A percentile compares a stretch with the other conserved stretches of the same genome.
Evolutionary conservation across 208 protist species (phyloP).

Genomic region (Trypanosoma platydactyli): DNA sequence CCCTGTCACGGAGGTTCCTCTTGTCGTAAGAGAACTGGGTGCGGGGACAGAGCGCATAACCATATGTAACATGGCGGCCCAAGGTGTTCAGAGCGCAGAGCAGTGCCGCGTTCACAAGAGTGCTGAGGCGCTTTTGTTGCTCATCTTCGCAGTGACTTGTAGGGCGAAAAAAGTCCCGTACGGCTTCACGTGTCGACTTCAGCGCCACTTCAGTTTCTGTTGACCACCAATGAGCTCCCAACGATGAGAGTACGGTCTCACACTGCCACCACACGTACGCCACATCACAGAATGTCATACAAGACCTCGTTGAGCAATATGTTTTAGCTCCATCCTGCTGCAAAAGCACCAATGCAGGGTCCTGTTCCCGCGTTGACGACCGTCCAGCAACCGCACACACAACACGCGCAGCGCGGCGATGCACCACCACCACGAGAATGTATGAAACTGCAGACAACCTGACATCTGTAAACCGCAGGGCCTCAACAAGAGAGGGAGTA

Average conservation of each 20-base stretch:
- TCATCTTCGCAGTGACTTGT: neutral
- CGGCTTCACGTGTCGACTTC: constrained; percentile 8
- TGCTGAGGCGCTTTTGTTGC: constrained; percentile 1
- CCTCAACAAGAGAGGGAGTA: constrained; percentile 34
- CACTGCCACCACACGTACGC: constrained; percentile 37
- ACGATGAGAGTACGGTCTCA: neutral
- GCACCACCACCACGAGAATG: constrained; percentile 40
- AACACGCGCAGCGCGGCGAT: constrained; percentile 27
- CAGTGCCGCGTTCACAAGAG: constrained; percentile 22
- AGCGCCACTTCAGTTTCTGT: neutral
- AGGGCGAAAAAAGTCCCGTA: constrained; percentile 15
- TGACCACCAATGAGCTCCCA: neutral
- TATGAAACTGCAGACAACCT: constrained; percentile 27
- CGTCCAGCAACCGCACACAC: constrained; percentile 45
- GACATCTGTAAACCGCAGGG: constrained; percentile 42
- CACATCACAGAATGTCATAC: constrained; percentile 62
- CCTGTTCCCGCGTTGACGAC: constrained; percentile 46
- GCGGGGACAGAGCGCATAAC: constrained; percentile 36
- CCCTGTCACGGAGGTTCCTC: neutral
- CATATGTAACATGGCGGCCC: constrained; percentile 58
- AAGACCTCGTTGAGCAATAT: constrained; percentile 29
- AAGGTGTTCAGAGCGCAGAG: constrained; percentile 36
- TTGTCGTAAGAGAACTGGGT: constrained; percentile 57
- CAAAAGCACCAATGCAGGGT: constrained; percentile 44
- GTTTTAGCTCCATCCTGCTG: constrained; percentile 14